Percentiles rank a stretch among this genome's conserved stretches.
Evolutionary conservation across 768 basidiomycete genomes (phyloP).

Genomic region (Collybia nuda): DNA sequence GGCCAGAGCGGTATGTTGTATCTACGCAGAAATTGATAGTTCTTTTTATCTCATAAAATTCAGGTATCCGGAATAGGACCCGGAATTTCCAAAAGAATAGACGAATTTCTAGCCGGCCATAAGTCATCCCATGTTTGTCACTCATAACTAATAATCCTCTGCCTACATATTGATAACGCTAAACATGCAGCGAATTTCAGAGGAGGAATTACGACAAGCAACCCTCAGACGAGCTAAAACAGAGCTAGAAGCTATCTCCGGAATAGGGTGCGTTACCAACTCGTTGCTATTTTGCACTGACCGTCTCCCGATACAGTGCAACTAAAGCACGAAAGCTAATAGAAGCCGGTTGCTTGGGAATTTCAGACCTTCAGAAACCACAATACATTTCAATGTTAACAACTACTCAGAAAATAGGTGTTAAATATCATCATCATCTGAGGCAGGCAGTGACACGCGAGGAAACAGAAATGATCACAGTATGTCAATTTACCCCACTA

Average conservation of each 20-base stretch:
- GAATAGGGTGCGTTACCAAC: not conserved
- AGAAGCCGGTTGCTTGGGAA: constrained; percentile 45
- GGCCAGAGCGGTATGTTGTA: not conserved
- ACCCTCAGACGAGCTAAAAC: not conserved
- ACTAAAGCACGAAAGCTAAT: constrained; percentile 44
- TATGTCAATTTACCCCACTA: constrained; percentile 19
- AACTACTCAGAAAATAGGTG: constrained; percentile 32
- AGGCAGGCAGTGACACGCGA: constrained; percentile 31
- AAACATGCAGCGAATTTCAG: not conserved
- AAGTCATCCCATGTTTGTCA: constrained; percentile 32
- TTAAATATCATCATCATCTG: constrained; percentile 40
- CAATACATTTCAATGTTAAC: constrained; percentile 38
- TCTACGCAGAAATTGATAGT: not conserved
- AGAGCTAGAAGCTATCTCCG: constrained; percentile 7
- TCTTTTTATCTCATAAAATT: too few relatives aligned
- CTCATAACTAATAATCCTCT: constrained; percentile 1
- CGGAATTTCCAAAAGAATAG: constrained; percentile 40
- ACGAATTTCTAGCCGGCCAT: constrained; percentile 28
- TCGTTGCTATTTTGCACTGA: not conserved
- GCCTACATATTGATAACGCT: not conserved
- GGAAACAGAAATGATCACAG: constrained; percentile 46
- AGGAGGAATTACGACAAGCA: constrained; percentile 1
- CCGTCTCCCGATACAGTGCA: constrained; percentile 18
- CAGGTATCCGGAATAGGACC: constrained; percentile 27
- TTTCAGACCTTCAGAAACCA: constrained; percentile 40